phyloP scores from a whole-genome alignment of 208 protist species.

The Wallacemonas sp. region DNA sequence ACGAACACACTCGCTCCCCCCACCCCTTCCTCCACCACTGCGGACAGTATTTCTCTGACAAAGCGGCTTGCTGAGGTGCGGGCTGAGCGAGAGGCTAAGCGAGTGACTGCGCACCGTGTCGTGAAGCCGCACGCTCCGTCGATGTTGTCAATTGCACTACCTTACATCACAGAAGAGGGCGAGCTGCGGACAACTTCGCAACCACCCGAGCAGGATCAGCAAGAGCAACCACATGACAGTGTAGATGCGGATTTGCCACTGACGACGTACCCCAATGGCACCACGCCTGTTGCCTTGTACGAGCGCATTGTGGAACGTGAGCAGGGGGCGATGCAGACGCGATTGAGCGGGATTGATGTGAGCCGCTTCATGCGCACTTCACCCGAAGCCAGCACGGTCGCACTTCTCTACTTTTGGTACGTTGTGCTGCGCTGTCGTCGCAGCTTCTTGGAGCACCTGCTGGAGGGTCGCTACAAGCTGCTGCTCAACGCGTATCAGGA shows the following conservation, averaged over 20 bases:
- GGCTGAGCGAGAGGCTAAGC: background rate
- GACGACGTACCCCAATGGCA: constrained; percentile 6
- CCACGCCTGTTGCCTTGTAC: constrained; percentile 32
- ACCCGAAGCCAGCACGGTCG: constrained; percentile 37
- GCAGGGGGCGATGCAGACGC: constrained; percentile 28
- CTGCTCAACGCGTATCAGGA: constrained; percentile 40
- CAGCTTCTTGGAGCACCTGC: constrained; percentile 35
- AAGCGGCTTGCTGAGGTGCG: background rate
- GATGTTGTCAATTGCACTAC: constrained; percentile 21
- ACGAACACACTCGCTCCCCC: no score
- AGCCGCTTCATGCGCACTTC: constrained; percentile 42
- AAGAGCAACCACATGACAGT: no score
- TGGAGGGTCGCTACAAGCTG: constrained; percentile 48
- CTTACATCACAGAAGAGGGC: constrained; percentile 15
- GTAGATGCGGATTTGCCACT: no score
- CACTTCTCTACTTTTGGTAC: constrained; percentile 69
- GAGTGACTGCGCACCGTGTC: background rate
- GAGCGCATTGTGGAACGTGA: constrained; percentile 40
- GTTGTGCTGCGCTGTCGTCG: constrained; percentile 51
- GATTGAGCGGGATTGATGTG: constrained; percentile 52
- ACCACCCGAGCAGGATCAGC: no score
- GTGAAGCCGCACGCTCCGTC: constrained; percentile 23
- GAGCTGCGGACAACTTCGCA: constrained; percentile 5
- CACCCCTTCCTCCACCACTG: no score
- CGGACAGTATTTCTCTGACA: background rate